phyloP scores from a whole-genome alignment of 2,329 filamentous ascomycete genomes.

The Claviceps spartinae region DNA sequence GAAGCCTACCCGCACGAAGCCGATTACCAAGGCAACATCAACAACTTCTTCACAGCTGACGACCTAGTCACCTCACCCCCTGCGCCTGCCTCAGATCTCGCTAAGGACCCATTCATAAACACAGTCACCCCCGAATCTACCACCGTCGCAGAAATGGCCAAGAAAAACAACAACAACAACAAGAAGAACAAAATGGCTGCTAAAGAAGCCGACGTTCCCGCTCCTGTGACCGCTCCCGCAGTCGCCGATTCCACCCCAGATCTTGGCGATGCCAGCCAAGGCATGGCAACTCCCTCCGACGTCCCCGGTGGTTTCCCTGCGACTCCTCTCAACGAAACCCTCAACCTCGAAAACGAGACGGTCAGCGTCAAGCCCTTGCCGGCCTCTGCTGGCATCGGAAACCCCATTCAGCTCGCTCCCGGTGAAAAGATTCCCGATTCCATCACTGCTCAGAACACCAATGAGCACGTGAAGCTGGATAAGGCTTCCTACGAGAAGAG shows the following conservation, averaged over 20 bases:
- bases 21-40: slow-evolving; percentile 73
- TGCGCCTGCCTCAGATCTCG: neutral
- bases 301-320: slow-evolving; percentile 42
- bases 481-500: slow-evolving; percentile 77
- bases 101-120: slow-evolving; percentile 43
- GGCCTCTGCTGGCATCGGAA: slow-evolving; percentile 50
- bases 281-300: slow-evolving; percentile 19
- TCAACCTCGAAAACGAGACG: slow-evolving; percentile 33
- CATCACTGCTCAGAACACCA: slow-evolving; percentile 52
- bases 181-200: slow-evolving; percentile 14
- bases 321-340: slow-evolving; percentile 48
- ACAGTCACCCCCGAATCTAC: slow-evolving; percentile 57
- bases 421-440: slow-evolving; percentile 69
- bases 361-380: slow-evolving; percentile 49
- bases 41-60: slow-evolving; percentile 76
- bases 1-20: slow-evolving; percentile 67
- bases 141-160: slow-evolving; percentile 48
- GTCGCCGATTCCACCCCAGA: slow-evolving; percentile 3
- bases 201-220: slow-evolving; percentile 4
- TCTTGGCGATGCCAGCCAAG: slow-evolving; percentile 7
- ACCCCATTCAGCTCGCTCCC: slow-evolving; percentile 66
- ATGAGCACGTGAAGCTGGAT: slow-evolving; percentile 63
- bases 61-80: slow-evolving; percentile 39
- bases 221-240: neutral
- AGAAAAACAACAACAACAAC: slow-evolving; percentile 49